phyloP scores from a whole-genome alignment of 192 early-diverging fungal species.

The Rhizophagus sp. region DNA sequence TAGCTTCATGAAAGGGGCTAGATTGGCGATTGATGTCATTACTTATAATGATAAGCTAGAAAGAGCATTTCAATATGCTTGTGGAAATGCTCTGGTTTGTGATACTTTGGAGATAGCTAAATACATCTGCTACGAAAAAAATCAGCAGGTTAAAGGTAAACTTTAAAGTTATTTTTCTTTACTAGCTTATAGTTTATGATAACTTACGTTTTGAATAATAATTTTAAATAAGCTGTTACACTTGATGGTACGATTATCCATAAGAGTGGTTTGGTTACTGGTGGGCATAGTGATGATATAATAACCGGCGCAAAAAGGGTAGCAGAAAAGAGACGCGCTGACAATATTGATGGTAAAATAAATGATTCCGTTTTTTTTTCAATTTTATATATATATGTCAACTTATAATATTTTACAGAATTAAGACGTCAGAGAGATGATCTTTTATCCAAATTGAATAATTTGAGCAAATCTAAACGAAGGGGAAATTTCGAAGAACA shows the following conservation, averaged over 20 bases:
- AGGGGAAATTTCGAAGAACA: constrained; percentile 65
- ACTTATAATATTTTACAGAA: constrained; percentile 16
- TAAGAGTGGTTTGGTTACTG: constrained; percentile 95
- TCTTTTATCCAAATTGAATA: constrained; percentile 70
- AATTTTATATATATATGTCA: neutral
- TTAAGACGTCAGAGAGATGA: constrained; percentile 70
- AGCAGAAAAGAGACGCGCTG: constrained; percentile 74
- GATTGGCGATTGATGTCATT: constrained; percentile 92
- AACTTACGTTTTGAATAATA: neutral
- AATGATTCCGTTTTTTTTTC: neutral
- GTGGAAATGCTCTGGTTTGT: constrained; percentile 90
- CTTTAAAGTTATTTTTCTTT: neutral
- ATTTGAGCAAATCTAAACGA: constrained; percentile 68
- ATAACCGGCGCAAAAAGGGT: constrained; percentile 62
- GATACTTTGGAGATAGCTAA: constrained; percentile 85
- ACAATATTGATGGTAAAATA: constrained; percentile 63
- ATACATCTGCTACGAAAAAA: constrained; percentile 80
- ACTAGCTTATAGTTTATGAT: neutral
- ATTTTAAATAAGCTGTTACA: constrained; percentile 64
- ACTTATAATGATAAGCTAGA: constrained; percentile 79
- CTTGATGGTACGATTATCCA: constrained; percentile 95
- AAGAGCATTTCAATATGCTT: constrained; percentile 84
- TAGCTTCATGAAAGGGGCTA: constrained; percentile 75
- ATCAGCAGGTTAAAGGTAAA: constrained; percentile 79
- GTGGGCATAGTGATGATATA: constrained; percentile 56